These are phyloP conservation scores for Kluyveromyces lactis DNA, from an alignment of 805 yeast genomes.

Conservation along the genomic window DNA sequence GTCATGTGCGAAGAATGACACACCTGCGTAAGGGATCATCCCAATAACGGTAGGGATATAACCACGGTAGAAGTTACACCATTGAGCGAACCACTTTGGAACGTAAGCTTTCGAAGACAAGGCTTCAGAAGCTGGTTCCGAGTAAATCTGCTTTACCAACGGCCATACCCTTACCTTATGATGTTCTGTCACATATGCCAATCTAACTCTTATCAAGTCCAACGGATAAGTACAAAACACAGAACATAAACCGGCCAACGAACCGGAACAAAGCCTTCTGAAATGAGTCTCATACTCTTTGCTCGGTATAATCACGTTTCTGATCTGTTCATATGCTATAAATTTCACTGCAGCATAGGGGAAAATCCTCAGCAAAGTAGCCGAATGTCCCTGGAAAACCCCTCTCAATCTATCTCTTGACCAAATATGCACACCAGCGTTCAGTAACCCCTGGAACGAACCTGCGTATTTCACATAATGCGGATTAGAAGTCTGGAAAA, in stretches of 20 bases:
- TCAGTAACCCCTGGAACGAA: slow-evolving; percentile 62
- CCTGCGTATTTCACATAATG: slow-evolving; percentile 77
- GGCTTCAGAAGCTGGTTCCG: slow-evolving; percentile 26
- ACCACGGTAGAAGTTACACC: slow-evolving; percentile 80
- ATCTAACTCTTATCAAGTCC: slow-evolving; percentile 80
- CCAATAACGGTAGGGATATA: slow-evolving; percentile 91
- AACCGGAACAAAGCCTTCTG: slow-evolving; percentile 80
- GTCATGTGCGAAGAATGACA: slow-evolving; percentile 92
- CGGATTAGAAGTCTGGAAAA: slow-evolving; percentile 93
- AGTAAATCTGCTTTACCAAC: slow-evolving; percentile 24
- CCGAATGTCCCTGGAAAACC: slow-evolving; percentile 91
- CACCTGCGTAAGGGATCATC: slow-evolving; percentile 97
- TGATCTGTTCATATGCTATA: slow-evolving; percentile 89
- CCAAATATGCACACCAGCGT: slow-evolving; percentile 65
- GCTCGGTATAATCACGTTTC: slow-evolving; percentile 70
- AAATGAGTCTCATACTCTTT: slow-evolving; percentile 68
- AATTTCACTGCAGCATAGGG: slow-evolving; percentile 97
- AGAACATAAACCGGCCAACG: slow-evolving; percentile 78
- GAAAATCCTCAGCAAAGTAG: slow-evolving; percentile 80
- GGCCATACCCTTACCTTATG: slow-evolving; percentile 21
- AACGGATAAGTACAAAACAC: slow-evolving; percentile 89
- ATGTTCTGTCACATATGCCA: slow-evolving; percentile 75
- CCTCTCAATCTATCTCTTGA: slow-evolving; percentile 67
- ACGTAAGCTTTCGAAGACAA: slow-evolving; percentile 29
- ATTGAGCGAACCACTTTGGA: slow-evolving; percentile 29